Evolutionary conservation across 768 basidiomycete species (phyloP).

Genomic region (Mycena filopes): DNA sequence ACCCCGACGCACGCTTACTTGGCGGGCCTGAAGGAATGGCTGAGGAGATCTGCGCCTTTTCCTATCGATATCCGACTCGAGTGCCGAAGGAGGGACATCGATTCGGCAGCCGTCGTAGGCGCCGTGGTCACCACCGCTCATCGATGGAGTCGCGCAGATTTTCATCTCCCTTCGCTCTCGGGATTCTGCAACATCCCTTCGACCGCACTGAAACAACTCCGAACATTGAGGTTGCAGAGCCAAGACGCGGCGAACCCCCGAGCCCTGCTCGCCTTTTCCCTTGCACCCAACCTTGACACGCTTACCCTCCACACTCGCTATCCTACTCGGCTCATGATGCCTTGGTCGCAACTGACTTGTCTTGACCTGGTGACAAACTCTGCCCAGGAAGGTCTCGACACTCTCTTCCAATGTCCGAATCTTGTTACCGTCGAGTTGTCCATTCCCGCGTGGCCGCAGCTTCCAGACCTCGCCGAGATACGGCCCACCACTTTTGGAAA

Average conservation of each 20-base stretch:
- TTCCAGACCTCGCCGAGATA: background rate
- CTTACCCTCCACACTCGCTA: background rate
- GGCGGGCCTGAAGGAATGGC: slow-evolving; percentile 2
- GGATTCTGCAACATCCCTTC: background rate
- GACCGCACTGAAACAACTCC: background rate
- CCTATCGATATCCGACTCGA: background rate
- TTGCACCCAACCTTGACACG: background rate
- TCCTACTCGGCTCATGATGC: background rate
- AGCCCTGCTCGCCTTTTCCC: background rate
- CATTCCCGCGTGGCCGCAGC: background rate
- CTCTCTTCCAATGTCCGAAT: slow-evolving; percentile 2
- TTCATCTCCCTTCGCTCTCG: background rate
- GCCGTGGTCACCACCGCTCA: background rate
- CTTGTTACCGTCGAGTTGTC: background rate
- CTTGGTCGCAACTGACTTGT: slow-evolving; percentile 17
- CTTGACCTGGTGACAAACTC: background rate
- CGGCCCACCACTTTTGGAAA: background rate
- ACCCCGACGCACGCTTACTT: background rate
- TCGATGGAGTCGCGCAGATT: background rate
- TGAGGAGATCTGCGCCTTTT: slow-evolving; percentile 17
- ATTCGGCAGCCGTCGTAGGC: slow-evolving; percentile 1
- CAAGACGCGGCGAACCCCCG: background rate
- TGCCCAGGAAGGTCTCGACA: background rate
- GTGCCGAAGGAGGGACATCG: background rate
- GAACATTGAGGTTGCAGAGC: background rate